phyloP scores from a whole-genome alignment of 106 monocot species.

The Allium cepa region DNA sequence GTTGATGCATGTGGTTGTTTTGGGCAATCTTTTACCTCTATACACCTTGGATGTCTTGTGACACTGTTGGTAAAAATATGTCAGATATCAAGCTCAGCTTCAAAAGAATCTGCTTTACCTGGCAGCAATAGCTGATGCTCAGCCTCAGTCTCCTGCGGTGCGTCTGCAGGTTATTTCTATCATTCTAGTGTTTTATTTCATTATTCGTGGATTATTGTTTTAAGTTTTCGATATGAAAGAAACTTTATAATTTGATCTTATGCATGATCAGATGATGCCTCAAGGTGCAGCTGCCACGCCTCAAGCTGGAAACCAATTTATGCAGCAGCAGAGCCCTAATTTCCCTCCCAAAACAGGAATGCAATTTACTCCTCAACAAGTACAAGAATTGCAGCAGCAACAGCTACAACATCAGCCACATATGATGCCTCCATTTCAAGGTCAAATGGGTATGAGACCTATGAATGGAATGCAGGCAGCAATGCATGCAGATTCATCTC shows the following conservation, averaged over 20 bases:
- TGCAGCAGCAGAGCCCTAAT: constrained; percentile 46
- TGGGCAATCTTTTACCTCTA: no score
- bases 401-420: constrained; percentile 33
- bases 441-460: constrained; percentile 51
- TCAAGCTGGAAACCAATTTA: constrained; percentile 39
- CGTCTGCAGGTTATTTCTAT: constrained; percentile 60
- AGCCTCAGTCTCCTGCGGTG: constrained; percentile 52
- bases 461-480: constrained; percentile 15
- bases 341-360: constrained; percentile 40
- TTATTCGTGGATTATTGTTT: neutral
- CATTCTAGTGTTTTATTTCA: neutral
- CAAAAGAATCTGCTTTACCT: constrained; percentile 91
- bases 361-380: constrained; percentile 40
- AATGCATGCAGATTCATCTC: neutral
- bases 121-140: constrained; percentile 93
- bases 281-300: constrained; percentile 32
- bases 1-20: no score
- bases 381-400: constrained; percentile 29
- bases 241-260: neutral
- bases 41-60: no score
- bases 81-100: constrained; percentile 91
- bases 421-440: constrained; percentile 22
- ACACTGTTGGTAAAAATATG: neutral
- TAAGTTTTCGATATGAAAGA: neutral
- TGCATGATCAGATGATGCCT: constrained; percentile 38